A percentile compares a stretch with the other conserved stretches of the same genome.
Evolutionary conservation across 2,329 filamentous ascomycete species (phyloP).

Genomic region (Aspergillus versicolor): DNA sequence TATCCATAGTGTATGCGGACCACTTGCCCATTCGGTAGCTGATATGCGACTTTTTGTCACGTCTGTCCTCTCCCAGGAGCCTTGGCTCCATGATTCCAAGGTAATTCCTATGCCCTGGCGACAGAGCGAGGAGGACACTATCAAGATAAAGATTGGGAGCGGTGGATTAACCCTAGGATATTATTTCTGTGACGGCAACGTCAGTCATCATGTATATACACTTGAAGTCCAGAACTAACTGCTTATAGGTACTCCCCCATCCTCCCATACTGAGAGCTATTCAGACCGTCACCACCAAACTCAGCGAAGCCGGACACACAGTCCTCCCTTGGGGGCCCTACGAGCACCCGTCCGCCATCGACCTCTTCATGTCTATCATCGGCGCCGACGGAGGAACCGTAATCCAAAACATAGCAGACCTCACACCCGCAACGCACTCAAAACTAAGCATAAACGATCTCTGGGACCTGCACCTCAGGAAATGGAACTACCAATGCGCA

Average conservation of each 20-base stretch:
- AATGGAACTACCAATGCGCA: constrained; percentile 33
- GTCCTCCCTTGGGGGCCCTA: constrained; percentile 31
- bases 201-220: not conserved
- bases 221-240: not conserved
- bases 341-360: not conserved
- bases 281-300: constrained; percentile 22
- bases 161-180: constrained; percentile 32
- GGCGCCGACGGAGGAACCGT: constrained; percentile 31
- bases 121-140: constrained; percentile 20
- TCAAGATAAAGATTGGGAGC: constrained; percentile 21
- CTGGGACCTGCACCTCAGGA: constrained; percentile 29
- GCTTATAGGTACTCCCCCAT: constrained; percentile 24
- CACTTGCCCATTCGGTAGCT: not conserved
- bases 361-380: constrained; percentile 22
- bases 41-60: constrained; percentile 4
- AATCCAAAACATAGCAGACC: constrained; percentile 32
- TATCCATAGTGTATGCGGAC: constrained; percentile 32
- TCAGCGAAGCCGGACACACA: constrained; percentile 29
- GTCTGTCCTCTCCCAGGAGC: constrained; percentile 4
- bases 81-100: constrained; percentile 12
- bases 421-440: constrained; percentile 20
- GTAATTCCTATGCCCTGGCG: constrained; percentile 13
- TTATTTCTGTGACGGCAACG: constrained; percentile 19
- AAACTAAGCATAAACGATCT: constrained; percentile 15
- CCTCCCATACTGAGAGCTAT: constrained; percentile 38